phyloP scores from a whole-genome alignment of 2,329 filamentous ascomycete genomes.

The Botryotinia calthae region DNA sequence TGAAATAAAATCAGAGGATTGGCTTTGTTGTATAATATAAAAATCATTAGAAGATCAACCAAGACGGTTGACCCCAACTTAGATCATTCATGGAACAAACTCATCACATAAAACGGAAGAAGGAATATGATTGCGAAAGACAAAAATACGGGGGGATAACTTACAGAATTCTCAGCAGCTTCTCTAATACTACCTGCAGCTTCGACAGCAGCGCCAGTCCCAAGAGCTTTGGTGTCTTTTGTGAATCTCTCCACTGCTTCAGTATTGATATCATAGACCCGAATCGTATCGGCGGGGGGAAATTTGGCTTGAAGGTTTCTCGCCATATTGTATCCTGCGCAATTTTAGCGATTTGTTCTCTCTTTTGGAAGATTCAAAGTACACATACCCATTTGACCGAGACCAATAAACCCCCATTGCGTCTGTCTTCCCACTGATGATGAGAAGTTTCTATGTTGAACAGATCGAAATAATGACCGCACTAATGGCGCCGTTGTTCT shows the following conservation, averaged over 20 bases:
- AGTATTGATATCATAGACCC: conserved; percentile 64
- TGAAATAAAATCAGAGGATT: conserved; percentile 35
- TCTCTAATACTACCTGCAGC: conserved; percentile 58
- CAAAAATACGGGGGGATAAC: conserved; percentile 34
- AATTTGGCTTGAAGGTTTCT: conserved; percentile 67
- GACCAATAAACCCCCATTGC: conserved; percentile 58
- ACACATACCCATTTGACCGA: conserved; percentile 58
- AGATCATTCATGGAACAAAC: conserved; percentile 38
- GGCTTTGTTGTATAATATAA: conserved; percentile 35
- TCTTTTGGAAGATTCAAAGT: conserved; percentile 21
- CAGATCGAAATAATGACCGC: conserved; percentile 27
- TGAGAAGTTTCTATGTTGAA: conserved; percentile 44
- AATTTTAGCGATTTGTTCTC: conserved; percentile 25
- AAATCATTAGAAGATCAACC: conserved; percentile 35
- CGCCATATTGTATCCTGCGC: conserved; percentile 68
- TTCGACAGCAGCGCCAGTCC: conserved; percentile 48
- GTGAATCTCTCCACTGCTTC: conserved; percentile 55
- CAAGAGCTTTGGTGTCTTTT: conserved; percentile 43
- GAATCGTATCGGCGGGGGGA: conserved; percentile 58
- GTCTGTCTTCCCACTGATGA: conserved; percentile 45
- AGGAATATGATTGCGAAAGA: conserved; percentile 3
- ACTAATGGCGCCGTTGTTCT: conserved; percentile 29
- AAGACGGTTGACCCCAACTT: conserved; percentile 37
- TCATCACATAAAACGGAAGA: conserved; percentile 33
- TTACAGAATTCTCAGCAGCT: conserved; percentile 65